Evolutionary conservation across 768 basidiomycete genomes (phyloP), one percentile per base, ranked within the genome.

Genomic region (Podaxis sp.): DNA sequence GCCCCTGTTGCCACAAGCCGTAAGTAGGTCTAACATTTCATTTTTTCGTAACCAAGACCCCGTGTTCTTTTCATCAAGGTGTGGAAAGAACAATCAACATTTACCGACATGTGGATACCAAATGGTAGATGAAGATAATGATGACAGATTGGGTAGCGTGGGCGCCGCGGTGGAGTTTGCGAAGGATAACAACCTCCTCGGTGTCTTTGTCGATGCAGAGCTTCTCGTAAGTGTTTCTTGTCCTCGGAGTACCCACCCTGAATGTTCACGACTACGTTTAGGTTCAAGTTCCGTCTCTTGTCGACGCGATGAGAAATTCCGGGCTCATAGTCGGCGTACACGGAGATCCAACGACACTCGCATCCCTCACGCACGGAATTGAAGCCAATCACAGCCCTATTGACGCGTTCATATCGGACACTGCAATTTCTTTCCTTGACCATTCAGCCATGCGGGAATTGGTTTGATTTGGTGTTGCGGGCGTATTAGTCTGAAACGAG

Each of bases 151-250:
- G 48, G 77, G 83, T 52, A 95, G 93, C 68, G 86, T 98, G 40
- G 85, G 90, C 61, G 87, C 92, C 60, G 95, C 94, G 14, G 93
- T 98, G 59, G 93, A 95, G 66, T 97, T 98, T 68, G 91, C 95
- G 21, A 91, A 89, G 67, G 79, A 81, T 50, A 98, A 98, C 73
- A 98, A 99, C 72, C 76, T 99, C 21, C 77, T 99, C 59, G 97
- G 97, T 60, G 79, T 99, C 48, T 87, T 96, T 69, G 81, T 97
- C 53, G 92, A 97, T 71, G 90, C 90, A 10, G 84, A 87, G 38
- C 79, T 98, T 61, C 74, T 98, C 77, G 96, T 97, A 70, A 73
- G 86, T 21, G 28, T 23, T n/a, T 27, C 7, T 50, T 50, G 54
- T 42, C 54, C 38, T 62, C 40, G 36, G 55, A 51, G 48, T n/a